Conservation (phyloP, 2,329 filamentous ascomycete genomes). For the Fusarium longipes region DNA sequence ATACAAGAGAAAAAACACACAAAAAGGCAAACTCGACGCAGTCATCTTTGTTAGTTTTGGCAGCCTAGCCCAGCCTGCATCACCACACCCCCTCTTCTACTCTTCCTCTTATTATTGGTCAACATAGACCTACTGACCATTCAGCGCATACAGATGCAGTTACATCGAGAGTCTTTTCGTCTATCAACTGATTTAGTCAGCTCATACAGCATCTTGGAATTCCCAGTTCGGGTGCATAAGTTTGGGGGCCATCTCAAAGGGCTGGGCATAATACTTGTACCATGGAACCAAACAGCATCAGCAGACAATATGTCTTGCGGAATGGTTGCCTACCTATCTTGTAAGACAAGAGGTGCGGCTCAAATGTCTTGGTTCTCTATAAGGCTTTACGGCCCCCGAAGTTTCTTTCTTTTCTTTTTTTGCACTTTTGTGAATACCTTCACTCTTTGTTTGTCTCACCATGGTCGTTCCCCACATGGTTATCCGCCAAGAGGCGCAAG, state of each 20-base stretch:
- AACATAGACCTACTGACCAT: constrained; percentile 26
- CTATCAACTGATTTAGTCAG: neutral
- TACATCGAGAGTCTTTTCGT: constrained; percentile 15
- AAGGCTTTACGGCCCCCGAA: constrained; percentile 27
- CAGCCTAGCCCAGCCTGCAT: constrained; percentile 41
- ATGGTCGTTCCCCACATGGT: constrained; percentile 32
- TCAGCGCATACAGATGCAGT: constrained; percentile 27
- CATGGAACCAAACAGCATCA: constrained; percentile 30
- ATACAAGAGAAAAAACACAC: neutral
- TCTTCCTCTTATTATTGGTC: constrained; percentile 29
- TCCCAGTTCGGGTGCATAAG: constrained; percentile 22
- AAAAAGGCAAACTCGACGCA: constrained; percentile 28
- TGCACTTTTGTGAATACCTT: constrained; percentile 41
- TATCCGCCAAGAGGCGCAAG: constrained; percentile 44
- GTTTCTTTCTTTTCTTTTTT: constrained; percentile 1
- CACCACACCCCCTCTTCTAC: constrained; percentile 30
- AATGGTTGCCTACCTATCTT: constrained; percentile 41
- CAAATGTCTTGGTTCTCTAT: constrained; percentile 14
- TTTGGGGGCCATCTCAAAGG: constrained; percentile 15
- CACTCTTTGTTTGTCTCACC: constrained; percentile 11
- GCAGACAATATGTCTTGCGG: constrained; percentile 33
- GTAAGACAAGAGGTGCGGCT: constrained; percentile 17
- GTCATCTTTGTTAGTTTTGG: constrained; percentile 34
- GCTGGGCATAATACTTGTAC: constrained; percentile 5
- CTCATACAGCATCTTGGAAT: constrained; percentile 12